Conservation (phyloP, 768 basidiomycete species). For the Phaeolepiota aurea region DNA sequence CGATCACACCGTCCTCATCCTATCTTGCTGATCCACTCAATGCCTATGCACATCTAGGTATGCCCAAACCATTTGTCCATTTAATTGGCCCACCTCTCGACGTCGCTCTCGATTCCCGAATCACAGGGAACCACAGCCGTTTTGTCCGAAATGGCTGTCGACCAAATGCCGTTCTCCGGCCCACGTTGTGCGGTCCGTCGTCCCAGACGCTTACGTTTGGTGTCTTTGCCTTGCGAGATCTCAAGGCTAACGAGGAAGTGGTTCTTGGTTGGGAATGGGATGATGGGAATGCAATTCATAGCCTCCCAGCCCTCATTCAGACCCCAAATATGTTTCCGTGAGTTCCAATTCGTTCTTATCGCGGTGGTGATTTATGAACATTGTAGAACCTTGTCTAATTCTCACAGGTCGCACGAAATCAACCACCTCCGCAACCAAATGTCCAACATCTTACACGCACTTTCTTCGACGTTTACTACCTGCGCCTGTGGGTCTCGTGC, state of each 20-base stretch:
- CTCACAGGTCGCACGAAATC: constrained; percentile 34
- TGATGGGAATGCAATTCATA: constrained; percentile 79
- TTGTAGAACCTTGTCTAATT: constrained; percentile 3
- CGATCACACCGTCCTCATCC: constrained; percentile 53
- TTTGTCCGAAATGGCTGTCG: constrained; percentile 61
- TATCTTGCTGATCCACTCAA: constrained; percentile 81
- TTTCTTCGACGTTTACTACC: constrained; percentile 63
- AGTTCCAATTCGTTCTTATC: constrained; percentile 20
- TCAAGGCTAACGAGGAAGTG: constrained; percentile 77
- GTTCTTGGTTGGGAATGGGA: constrained; percentile 97
- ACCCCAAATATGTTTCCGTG: constrained; percentile 50
- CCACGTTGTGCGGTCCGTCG: constrained; percentile 28
- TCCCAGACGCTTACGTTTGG: constrained; percentile 55
- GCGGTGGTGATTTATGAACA: background rate
- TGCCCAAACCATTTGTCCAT: constrained; percentile 80
- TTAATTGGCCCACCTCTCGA: constrained; percentile 70
- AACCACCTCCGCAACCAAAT: constrained; percentile 55
- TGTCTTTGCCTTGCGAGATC: constrained; percentile 69
- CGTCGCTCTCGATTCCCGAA: constrained; percentile 73
- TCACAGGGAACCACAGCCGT: constrained; percentile 52
- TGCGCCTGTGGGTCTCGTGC: constrained; percentile 65
- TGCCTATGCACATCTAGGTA: constrained; percentile 75
- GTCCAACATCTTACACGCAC: constrained; percentile 60
- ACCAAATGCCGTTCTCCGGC: constrained; percentile 58
- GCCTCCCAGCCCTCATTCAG: constrained; percentile 59